These are phyloP conservation scores for Endothia cerciana DNA, from an alignment of 2,329 filamentous ascomycete species.

Conservation along the genomic window DNA sequence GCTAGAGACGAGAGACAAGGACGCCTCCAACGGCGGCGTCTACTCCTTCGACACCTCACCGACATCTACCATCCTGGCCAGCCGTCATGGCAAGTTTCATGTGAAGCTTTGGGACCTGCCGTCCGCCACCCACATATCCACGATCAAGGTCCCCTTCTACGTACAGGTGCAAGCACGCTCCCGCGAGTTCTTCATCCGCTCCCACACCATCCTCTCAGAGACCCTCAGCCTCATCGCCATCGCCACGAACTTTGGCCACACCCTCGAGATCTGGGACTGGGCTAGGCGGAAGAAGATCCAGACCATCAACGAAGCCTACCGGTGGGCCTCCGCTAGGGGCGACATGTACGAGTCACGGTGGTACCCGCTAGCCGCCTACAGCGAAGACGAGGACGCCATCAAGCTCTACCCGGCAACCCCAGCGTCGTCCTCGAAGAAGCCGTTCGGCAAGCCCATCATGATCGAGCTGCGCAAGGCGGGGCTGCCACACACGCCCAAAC, in stretches of 20 bases:
- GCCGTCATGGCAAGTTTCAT: conserved; percentile 39
- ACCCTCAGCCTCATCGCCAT: conserved; percentile 43
- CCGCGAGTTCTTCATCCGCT: conserved; percentile 48
- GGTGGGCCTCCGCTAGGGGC: conserved; percentile 43
- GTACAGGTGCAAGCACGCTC: conserved; percentile 44
- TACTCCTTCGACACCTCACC: conserved; percentile 43
- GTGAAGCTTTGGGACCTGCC: conserved; percentile 37
- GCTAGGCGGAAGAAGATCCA: conserved; percentile 45
- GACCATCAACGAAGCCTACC: conserved; percentile 42
- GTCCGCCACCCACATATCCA: conserved; percentile 32
- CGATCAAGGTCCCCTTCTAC: conserved; percentile 45
- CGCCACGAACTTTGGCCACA: conserved; percentile 44
- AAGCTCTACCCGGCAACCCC: conserved; percentile 40
- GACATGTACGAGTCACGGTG: conserved; percentile 41
- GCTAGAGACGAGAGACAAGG: conserved; percentile 37
- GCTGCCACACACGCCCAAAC: conserved; percentile 44
- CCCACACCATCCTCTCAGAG: conserved; percentile 47
- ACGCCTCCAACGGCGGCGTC: conserved; percentile 37
- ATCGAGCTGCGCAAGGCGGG: conserved; percentile 42
- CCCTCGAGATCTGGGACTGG: conserved; percentile 47
- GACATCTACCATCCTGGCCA: conserved; percentile 40
- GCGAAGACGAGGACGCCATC: conserved; percentile 38
- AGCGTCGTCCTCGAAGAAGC: conserved; percentile 39
- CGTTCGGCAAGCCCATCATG: conserved; percentile 40
- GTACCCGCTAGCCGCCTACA: conserved; percentile 42